phyloP scores from a whole-genome alignment of 1,284 basidiomycete species.

The Heterobasidion occidentale region DNA sequence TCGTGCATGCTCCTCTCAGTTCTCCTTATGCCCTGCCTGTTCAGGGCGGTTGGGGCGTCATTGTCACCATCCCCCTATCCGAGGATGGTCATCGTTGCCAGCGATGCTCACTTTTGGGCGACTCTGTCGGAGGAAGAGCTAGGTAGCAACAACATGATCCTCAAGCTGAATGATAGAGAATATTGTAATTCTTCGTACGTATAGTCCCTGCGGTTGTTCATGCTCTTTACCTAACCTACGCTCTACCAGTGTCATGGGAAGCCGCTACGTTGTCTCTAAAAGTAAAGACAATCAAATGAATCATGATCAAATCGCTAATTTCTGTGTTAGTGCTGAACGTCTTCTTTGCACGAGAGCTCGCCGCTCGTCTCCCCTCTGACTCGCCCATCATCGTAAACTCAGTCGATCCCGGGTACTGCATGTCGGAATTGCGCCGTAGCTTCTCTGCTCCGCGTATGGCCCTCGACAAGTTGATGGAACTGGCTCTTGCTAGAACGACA shows the following conservation, averaged over 20 bases:
- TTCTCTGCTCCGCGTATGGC: not conserved
- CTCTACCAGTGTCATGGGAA: constrained; percentile 10
- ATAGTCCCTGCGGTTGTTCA: too few species aligned
- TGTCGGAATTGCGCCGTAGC: constrained; percentile 29
- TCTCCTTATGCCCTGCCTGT: constrained; percentile 32
- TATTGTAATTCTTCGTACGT: constrained; percentile 4
- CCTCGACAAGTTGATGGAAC: constrained; percentile 17
- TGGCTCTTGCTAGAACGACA: constrained; percentile 18
- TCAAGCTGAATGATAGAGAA: constrained; percentile 2
- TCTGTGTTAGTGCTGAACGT: constrained; percentile 30
- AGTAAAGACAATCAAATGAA: constrained; percentile 15
- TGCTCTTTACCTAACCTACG: constrained; percentile 8
- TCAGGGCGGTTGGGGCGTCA: constrained; percentile 21
- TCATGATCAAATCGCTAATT: constrained; percentile 1
- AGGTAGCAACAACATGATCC: constrained; percentile 2
- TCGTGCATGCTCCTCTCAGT: constrained; percentile 29
- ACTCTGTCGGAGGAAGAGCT: constrained; percentile 3
- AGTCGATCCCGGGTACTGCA: constrained; percentile 41
- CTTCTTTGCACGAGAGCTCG: constrained; percentile 32
- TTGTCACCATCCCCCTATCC: constrained; percentile 1
- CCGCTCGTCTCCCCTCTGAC: constrained; percentile 20
- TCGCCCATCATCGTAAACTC: constrained; percentile 25
- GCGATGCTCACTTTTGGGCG: constrained; percentile 5
- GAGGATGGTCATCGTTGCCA: constrained; percentile 9
- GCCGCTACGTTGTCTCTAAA: constrained; percentile 26